Evolutionary conservation across 352 stramenopile species (phyloP), one percentile per base, ranked within the genome.

Genomic region (Aphanomyces astaci): DNA sequence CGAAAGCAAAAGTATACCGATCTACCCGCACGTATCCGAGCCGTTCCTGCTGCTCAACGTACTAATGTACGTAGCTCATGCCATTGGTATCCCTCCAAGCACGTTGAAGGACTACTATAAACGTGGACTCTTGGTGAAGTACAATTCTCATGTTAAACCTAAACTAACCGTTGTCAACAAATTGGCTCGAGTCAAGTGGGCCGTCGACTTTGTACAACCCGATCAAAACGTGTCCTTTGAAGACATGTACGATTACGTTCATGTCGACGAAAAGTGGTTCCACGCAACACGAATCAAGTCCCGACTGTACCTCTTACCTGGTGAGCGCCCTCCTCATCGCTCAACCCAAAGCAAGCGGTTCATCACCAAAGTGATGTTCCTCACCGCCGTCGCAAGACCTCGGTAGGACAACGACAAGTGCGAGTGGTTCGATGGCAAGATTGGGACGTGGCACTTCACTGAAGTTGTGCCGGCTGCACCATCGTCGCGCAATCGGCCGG

Each of bases 401-500:
- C 52, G 52, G 5, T 60, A 27, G 52, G 52, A 60, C 30, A 10
- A 60, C 5, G 24, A 10, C 13, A 9, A 7, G 7, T 11, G 7
- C 5, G 5, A 32, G n/a, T 60, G 52, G 52, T 60, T 60, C 24
- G 52, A 60, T n/a, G n/a, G n/a, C n/a, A n/a, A n/a, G n/a, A n/a
- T n/a, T n/a, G n/a, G n/a, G n/a, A n/a, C n/a, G n/a, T n/a, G n/a
- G n/a, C n/a, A n/a, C n/a, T n/a, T n/a, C n/a, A n/a, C n/a, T n/a
- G n/a, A n/a, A n/a, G n/a, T n/a, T 22, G 52, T 63, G 30, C 27
- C 75, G 73, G 45, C 66, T 68, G 9, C 19, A 69, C 15, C 46
- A 54, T n/a, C 65, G 69, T 4, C 32, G 49, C 71, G 70, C 36
- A 72, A 75, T 24, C 64, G 65, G 2, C 22, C 43, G 7, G 57